phyloP scores from a whole-genome alignment of 2,329 filamentous ascomycete genomes.

The Myriosclerotinia curreyana region DNA sequence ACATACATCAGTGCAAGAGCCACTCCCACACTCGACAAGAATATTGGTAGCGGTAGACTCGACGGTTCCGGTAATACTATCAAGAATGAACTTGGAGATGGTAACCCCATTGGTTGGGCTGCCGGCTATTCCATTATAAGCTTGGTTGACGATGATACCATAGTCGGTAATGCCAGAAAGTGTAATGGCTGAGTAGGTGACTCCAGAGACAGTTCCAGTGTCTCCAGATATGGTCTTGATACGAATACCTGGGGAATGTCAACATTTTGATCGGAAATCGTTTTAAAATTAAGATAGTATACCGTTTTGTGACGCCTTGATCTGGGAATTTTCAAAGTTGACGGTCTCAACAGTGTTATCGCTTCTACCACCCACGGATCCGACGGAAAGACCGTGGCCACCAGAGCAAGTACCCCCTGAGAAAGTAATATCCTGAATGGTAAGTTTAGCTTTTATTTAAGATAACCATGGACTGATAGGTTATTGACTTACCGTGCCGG shows the following conservation, averaged over 20 bases:
- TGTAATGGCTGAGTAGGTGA: conserved; percentile 52
- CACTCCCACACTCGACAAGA: conserved; percentile 53
- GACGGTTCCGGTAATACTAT: conserved; percentile 46
- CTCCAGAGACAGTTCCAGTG: conserved; percentile 50
- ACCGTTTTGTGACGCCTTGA: conserved; percentile 52
- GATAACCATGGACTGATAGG: conserved; percentile 40
- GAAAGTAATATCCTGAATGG: conserved; percentile 32
- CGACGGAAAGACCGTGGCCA: conserved; percentile 51
- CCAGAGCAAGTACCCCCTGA: conserved; percentile 32
- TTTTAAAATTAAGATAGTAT: conserved; percentile 41
- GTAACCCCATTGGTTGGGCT: conserved; percentile 48
- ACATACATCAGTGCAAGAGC: conserved; percentile 45
- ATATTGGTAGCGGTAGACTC: conserved; percentile 42
- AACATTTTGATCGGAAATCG: conserved; percentile 40
- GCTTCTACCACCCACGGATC: conserved; percentile 54
- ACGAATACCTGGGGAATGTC: conserved; percentile 46
- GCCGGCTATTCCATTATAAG: conserved; percentile 50
- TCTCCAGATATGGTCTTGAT: conserved; percentile 55
- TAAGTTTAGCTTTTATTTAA: conserved; percentile 10
- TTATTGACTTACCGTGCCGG: conserved; percentile 43
- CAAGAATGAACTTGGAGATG: conserved; percentile 48
- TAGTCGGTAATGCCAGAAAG: conserved; percentile 50
- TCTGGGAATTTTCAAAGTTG: conserved; percentile 47
- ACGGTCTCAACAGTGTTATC: conserved; percentile 54
- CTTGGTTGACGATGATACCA: conserved; percentile 53